Evolutionary conservation across 2,329 filamentous ascomycete species (phyloP).

Genomic region (Cordyceps javanica): DNA sequence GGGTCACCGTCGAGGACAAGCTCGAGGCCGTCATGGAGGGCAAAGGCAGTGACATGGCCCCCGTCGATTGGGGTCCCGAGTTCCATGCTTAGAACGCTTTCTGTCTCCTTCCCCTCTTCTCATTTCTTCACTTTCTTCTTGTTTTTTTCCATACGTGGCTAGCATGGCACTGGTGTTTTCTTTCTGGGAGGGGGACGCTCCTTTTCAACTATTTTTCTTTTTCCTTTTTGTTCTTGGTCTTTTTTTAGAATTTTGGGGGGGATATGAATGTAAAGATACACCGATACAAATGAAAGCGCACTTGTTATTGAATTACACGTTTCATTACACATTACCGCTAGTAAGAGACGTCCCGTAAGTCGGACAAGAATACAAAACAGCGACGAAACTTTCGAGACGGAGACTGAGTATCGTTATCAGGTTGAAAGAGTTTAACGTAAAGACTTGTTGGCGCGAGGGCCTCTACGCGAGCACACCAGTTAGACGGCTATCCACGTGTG

Average conservation of each 20-base stretch:
- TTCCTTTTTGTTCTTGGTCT: not conserved
- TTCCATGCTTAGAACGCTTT: not conserved
- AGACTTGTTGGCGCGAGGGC: too few relatives aligned
- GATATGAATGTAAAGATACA: not conserved
- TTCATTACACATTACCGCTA: too few relatives aligned
- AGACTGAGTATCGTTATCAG: too few relatives aligned
- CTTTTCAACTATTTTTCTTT: not conserved
- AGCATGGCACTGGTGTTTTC: not conserved
- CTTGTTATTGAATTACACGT: not conserved
- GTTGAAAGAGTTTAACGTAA: too few relatives aligned
- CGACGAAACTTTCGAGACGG: too few relatives aligned
- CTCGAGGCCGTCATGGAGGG: conserved; percentile 48
- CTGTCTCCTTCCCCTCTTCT: too few relatives aligned
- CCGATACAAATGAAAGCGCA: not conserved
- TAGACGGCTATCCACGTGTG: too few relatives aligned
- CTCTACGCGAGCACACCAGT: too few relatives aligned
- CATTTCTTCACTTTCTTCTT: not conserved
- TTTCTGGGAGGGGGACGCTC: too few relatives aligned
- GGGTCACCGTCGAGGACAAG: conserved; percentile 47
- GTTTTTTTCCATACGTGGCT: too few relatives aligned
- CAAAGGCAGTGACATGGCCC: conserved; percentile 29
- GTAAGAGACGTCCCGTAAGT: too few relatives aligned
- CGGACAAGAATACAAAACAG: too few relatives aligned
- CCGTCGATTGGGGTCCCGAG: conserved; percentile 41
- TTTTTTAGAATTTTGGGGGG: not conserved